Conservation (phyloP, 345 rosid species). For the Salix dunnii region DNA sequence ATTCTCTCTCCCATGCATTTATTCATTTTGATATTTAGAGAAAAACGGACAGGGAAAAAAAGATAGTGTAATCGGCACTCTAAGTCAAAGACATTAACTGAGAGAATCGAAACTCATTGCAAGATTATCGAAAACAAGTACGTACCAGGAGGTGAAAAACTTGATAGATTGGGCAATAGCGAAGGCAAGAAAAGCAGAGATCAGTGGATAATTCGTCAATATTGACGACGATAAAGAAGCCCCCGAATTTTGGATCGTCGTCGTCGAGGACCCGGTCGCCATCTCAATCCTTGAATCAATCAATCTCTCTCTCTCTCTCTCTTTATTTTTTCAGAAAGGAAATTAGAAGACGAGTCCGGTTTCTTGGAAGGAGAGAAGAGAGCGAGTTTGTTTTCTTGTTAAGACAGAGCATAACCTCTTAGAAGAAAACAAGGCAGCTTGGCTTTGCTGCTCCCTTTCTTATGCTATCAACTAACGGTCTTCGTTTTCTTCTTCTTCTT, state of each 20-base stretch:
- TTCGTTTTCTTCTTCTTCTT: neutral
- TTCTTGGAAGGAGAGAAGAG: slow-evolving; percentile 10
- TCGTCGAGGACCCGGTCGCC: slow-evolving; percentile 25
- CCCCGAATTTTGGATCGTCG: slow-evolving; percentile 1
- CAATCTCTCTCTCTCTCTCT: neutral
- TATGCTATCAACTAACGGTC: neutral
- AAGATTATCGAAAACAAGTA: neutral
- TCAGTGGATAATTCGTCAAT: slow-evolving; percentile 57
- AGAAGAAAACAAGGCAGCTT: neutral
- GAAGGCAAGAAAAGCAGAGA: slow-evolving; percentile 53
- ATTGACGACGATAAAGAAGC: slow-evolving; percentile 38
- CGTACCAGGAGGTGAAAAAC: slow-evolving; percentile 66
- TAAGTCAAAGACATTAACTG: neutral
- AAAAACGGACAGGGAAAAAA: too few species aligned
- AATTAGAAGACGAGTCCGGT: neutral
- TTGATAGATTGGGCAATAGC: slow-evolving; percentile 64
- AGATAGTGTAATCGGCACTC: too few species aligned
- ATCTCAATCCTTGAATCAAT: slow-evolving; percentile 6
- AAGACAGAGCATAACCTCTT: too few species aligned
- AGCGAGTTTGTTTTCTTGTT: neutral
- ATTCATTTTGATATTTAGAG: too few species aligned
- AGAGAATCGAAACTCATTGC: neutral
- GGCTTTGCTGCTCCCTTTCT: neutral
- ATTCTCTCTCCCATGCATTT: too few species aligned
- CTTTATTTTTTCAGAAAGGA: neutral